phyloP scores from a whole-genome alignment of 2,329 filamentous ascomycete species.

The Ophiostoma sp. region DNA sequence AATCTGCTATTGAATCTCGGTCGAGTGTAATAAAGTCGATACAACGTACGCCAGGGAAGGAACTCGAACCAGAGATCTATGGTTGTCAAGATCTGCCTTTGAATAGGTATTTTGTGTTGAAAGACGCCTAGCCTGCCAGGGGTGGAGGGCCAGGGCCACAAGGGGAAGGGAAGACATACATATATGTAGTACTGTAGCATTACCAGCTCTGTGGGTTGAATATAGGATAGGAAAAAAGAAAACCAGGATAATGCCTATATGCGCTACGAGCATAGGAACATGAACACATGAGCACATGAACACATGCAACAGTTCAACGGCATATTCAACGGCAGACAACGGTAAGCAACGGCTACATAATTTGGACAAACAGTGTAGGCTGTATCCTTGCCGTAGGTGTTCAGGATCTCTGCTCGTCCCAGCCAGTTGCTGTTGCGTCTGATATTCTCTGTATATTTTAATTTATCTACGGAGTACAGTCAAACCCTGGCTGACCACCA shows the following conservation, averaged over 20 bases:
- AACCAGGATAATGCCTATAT: not conserved
- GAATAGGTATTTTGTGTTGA: not conserved
- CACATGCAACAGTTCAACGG: not conserved
- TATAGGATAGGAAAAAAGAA: not conserved
- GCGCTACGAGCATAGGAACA: not conserved
- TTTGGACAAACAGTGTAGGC: not conserved
- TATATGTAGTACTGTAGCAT: too few relatives aligned
- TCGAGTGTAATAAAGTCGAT: not conserved
- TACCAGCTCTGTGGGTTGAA: not conserved
- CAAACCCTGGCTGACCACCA: too few relatives aligned
- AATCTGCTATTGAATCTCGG: not conserved
- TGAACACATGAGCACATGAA: not conserved
- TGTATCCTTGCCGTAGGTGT: not conserved
- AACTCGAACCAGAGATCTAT: not conserved
- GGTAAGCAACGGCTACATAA: not conserved
- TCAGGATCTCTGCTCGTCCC: not conserved
- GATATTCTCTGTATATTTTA: not conserved
- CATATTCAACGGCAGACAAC: not conserved
- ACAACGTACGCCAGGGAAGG: not conserved
- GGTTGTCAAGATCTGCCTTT: not conserved
- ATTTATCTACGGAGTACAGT: not conserved
- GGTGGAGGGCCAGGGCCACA: not conserved
- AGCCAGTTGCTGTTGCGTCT: not conserved
- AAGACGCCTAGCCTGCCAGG: not conserved
- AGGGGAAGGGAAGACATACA: not conserved